Evolutionary conservation across 345 rosid species (phyloP).

Genomic region (Populus simonii): DNA sequence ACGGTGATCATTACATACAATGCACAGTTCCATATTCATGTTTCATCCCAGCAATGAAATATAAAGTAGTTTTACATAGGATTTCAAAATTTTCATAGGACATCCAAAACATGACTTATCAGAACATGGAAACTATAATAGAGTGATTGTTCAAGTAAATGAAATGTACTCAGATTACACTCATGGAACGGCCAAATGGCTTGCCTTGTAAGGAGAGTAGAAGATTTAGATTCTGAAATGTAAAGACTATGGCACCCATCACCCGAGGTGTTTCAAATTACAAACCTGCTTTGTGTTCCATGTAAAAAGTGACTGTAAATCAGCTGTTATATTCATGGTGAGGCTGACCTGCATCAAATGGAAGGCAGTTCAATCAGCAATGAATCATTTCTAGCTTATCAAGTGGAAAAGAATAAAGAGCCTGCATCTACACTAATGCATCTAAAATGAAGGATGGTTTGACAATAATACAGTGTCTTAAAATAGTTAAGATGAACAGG

Average conservation of each 20-base stretch:
- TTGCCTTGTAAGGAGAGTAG: background rate
- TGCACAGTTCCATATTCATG: background rate
- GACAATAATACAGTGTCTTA: background rate
- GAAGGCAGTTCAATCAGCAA: background rate
- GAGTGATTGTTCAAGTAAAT: background rate
- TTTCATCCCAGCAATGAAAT: background rate
- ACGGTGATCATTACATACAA: background rate
- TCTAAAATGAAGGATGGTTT: background rate
- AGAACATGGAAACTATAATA: background rate
- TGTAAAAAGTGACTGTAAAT: conserved; percentile 79
- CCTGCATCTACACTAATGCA: background rate
- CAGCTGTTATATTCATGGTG: conserved; percentile 80
- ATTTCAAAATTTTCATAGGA: conserved; percentile 2
- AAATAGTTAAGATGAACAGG: background rate
- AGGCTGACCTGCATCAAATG: conserved; percentile 65
- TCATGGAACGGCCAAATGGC: background rate
- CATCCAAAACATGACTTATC: background rate
- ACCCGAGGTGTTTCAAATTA: background rate
- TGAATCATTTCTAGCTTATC: background rate
- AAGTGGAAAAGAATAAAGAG: background rate
- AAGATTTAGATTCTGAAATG: background rate
- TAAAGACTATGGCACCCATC: background rate
- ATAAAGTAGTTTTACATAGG: background rate
- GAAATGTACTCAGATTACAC: background rate
- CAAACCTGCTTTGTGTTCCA: conserved; percentile 99